A percentile compares a stretch with the other conserved stretches of the same genome.
These are phyloP conservation scores for Vitis cinerea DNA, from an alignment of 164 flowering plant genomes.

Conservation along the genomic window DNA sequence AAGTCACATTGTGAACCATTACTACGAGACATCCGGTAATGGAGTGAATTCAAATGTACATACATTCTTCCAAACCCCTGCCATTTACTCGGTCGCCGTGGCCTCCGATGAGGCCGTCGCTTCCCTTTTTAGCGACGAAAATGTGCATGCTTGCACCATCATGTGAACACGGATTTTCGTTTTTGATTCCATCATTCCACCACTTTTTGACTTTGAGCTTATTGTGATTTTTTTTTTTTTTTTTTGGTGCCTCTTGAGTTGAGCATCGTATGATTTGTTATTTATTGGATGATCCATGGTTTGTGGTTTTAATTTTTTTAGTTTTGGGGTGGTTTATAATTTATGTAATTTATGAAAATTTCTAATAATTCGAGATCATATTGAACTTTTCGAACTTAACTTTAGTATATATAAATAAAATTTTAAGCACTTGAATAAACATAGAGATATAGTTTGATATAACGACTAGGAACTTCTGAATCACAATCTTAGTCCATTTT, in stretches of 20 bases:
- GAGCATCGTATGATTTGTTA: no score
- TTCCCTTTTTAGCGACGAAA: conserved; percentile 81
- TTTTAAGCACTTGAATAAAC: no score
- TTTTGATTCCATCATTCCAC: neutral
- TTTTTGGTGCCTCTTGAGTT: neutral
- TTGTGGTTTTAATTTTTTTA: no score
- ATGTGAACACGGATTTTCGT: conserved; percentile 38
- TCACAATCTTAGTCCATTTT: no score
- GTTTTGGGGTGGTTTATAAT: no score
- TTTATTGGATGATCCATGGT: no score
- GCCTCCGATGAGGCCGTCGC: conserved; percentile 78
- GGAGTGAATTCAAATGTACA: conserved; percentile 41
- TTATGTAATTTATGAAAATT: no score
- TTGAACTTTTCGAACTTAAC: no score
- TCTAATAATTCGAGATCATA: no score
- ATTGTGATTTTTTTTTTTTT: neutral
- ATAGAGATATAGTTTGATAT: no score
- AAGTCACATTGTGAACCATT: conserved; percentile 52
- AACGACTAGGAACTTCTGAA: no score
- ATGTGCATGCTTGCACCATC: conserved; percentile 73
- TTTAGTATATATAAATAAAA: no score
- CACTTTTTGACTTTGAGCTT: neutral
- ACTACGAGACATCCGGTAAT: conserved; percentile 44
- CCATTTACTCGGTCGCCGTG: conserved; percentile 63
- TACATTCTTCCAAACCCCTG: conserved; percentile 76